Conservation (phyloP, 108 stramenopile genomes). For the Cyclostephanos invisitatus region DNA sequence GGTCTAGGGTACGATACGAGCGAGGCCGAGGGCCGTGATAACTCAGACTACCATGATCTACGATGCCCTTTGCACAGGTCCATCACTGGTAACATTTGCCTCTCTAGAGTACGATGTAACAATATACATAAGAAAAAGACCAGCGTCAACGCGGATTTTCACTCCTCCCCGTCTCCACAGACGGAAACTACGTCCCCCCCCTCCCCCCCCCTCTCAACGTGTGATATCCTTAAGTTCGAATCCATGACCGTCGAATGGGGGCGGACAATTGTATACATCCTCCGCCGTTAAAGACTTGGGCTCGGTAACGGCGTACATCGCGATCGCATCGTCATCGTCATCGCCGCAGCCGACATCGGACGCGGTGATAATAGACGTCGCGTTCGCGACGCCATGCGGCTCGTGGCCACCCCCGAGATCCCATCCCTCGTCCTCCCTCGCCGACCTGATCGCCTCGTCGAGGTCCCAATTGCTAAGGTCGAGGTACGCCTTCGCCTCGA, state of each 20-base stretch:
- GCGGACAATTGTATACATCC: constrained; percentile 36
- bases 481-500: constrained; percentile 76
- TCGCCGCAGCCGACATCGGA: neutral
- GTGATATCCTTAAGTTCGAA: constrained; percentile 45
- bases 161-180: no score
- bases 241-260: constrained; percentile 49
- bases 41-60: no score
- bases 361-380: neutral
- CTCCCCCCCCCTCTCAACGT: no score
- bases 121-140: no score
- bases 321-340: neutral
- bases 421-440: constrained; percentile 81
- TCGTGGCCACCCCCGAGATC: constrained; percentile 20
- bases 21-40: no score
- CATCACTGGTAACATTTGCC: no score
- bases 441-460: constrained; percentile 64
- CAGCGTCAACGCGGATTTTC: no score
- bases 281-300: constrained; percentile 42
- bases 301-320: constrained; percentile 20
- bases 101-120: no score
- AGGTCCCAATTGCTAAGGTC: constrained; percentile 83
- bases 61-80: no score
- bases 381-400: neutral
- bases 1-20: no score
- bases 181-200: no score